Evolutionary conservation across 1,284 basidiomycete genomes (phyloP), one percentile per base, ranked within the genome.

Genomic region (Malassezia furfur): DNA sequence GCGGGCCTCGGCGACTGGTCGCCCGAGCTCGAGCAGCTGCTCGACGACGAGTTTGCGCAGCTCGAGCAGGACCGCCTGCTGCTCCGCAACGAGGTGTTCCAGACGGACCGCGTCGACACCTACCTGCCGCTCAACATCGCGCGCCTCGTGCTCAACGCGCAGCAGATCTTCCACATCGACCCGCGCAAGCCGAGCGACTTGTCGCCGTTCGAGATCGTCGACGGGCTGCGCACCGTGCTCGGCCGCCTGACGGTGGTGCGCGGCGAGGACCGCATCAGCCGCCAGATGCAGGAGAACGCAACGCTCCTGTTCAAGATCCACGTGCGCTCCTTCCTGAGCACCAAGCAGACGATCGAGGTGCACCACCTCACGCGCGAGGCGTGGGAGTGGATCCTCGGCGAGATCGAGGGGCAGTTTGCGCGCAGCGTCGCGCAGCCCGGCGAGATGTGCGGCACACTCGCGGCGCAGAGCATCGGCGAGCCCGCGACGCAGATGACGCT

Each of bases 401-500:
- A 98, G 77, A 84, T 98, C 48, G 91, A 98, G 76, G 64, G 64
- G 0, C 70, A 74, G 40, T 74, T 73, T 49, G 81, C 87, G 34
- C 88, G 91, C 75, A 88, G 91, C 1, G 73, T 96, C 2, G 90
- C 83, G 22, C 87, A 93, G 70, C 88, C 94, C 0, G 91, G 93
- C 48, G 94, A 98, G 78, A 98, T 98, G 94, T 98, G 94, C 66
- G 94, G 94, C 45, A 96, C 91, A 0, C 82, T 98, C 14, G 87
- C 94, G 35, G 94, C 94, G 0, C 94, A 98, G 78, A 96, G 91
- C 5, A 99, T 98, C 63, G 94, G 94, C 77, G 94, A 98, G 80
- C 94, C 94, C 0, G 94, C 94, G 2, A 99, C 94, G 1, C 94
- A 99, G 76, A 99, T 99, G 94, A 99, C 94, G 32, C 79, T 99